Evolutionary conservation across 495 filamentous ascomycete genomes (phyloP), one percentile per base, ranked within the genome.

Genomic region (Penicillium angulare): DNA sequence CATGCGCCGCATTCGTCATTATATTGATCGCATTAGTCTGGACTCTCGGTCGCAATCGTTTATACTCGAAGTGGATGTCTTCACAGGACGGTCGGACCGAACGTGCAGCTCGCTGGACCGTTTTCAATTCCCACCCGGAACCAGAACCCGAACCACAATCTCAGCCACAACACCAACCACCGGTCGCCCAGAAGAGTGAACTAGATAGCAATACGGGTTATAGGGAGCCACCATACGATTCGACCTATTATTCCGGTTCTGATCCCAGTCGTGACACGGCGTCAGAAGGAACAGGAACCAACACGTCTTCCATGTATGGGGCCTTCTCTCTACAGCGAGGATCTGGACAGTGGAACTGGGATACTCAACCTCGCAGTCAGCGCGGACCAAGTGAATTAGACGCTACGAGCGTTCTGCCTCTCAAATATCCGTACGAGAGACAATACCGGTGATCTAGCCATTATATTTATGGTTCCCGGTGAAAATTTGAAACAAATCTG

Each of bases 1-100:
- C 67, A 13, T 34, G 35, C 3, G 60, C 65, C 7, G 68, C 59
- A 7, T 68, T 73, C 29, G 43, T 69, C 22, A 59, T 23, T 1
- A 58, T 74, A 16, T 41, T 77, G 24, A 52, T 66, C 1, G 57
- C 62, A 1, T 47, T 76, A 2, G 64, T 74, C 55, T 76, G 75
- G 54, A 46, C 69, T 2, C 65, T 74, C 17, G 68, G 72, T 27
- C 63, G 70, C 13, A 72, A 74, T 41, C 57, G 62, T 6, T 58
- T 70, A 0, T 74, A 70, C 35, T 49, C 49, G n/a, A 52, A 72
- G 32, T 72, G 71, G 70, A 59, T 68, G 52, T 64, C 64, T 0
- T 69, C 66, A 0, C 43, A 66, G 41, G 66, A 66, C 29, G 66
- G 60, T 1, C 60, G 64, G 21, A 60, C 56, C 13, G 66, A 71